Percentiles rank a stretch among this genome's conserved stretches.
Conservation (phyloP, 805 yeast genomes). For the Tetrapisispora namnaoensis region DNA sequence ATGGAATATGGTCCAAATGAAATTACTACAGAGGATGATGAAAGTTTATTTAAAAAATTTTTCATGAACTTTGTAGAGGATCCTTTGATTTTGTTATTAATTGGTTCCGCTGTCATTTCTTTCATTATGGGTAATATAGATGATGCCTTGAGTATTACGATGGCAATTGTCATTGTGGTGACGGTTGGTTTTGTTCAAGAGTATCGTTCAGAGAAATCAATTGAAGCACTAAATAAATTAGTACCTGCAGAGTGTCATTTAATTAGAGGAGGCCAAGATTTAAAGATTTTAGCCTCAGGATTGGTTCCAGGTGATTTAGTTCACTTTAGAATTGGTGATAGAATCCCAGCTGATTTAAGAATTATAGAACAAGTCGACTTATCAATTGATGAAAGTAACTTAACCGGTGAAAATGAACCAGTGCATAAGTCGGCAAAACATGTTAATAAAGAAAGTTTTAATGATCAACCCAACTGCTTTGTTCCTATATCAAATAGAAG, state of each 20-base stretch:
- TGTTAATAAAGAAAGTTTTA: constrained; percentile 25
- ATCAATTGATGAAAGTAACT: constrained; percentile 82
- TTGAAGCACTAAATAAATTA: constrained; percentile 83
- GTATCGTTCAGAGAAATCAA: constrained; percentile 86
- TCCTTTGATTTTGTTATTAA: constrained; percentile 77
- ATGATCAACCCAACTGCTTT: constrained; percentile 25
- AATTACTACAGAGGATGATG: constrained; percentile 66
- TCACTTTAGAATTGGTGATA: constrained; percentile 82
- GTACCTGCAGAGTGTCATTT: constrained; percentile 97
- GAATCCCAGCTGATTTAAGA: constrained; percentile 93
- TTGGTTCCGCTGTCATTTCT: constrained; percentile 81
- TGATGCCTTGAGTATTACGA: constrained; percentile 87
- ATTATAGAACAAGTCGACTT: constrained; percentile 69
- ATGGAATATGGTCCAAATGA: constrained; percentile 76
- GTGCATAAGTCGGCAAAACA: constrained; percentile 53
- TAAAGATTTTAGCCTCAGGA: constrained; percentile 73
- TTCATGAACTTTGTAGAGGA: constrained; percentile 76
- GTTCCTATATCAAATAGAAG: constrained; percentile 59
- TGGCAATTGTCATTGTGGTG: constrained; percentile 88
- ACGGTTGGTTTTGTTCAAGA: constrained; percentile 97
- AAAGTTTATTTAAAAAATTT: constrained; percentile 59
- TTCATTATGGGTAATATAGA: constrained; percentile 93
- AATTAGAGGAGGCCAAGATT: constrained; percentile 68
- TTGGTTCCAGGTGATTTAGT: constrained; percentile 96
- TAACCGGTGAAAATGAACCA: constrained; percentile 93